Base-by-base conservation (phyloP, 805 yeast genomes). In the Sugiyamaella lignohabitans region DNA sequence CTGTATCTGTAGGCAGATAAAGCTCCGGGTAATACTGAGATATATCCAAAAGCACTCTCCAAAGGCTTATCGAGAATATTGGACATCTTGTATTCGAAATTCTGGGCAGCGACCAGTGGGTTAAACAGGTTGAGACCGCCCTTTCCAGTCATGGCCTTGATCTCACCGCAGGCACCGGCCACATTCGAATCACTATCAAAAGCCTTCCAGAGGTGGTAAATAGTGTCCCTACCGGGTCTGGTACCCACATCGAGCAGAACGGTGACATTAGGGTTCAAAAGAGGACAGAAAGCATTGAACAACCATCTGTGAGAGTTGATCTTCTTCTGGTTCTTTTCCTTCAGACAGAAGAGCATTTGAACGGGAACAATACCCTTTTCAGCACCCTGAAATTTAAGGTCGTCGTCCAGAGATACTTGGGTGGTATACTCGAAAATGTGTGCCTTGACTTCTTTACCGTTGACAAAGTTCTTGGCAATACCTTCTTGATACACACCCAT, bases 101-200 rank as follows among this genome's bases (percentile, higher is more conserved):
- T 91, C 63, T 91, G 98, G 1, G 96, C 87, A 0, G 97, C 97
- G 40, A 91, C 96, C 38, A 91, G 69, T 8, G 98, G 98, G 64
- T 91, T 91, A 19, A 86, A 63, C 51, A 93, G 70, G 53, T 89
- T 87, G 20, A 69, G 59, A 77, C 97, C 87, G 23, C 80, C 84
- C 57, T 80, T 84, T 38, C 98, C 99, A 58, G 87, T 88, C 86
- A 91, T 83, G 0, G 98, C 87, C 52, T 84, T 84, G 61, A 93
- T 89, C 65, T 93, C 98, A 52, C 99, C 99, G 11, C 98, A 97
- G 1, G 96, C 98, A 53, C 99, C 99, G 0, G 96, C 99, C 45
- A 93, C 96, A 58, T 91, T 89, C 1, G 97, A 88, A 62, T 93
- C 97, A 56, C 80, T 76, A 64, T 93, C 98, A 65, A 93, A 93